Percentiles rank a stretch among this genome's conserved stretches.
Conservation (phyloP, 2,329 filamentous ascomycete species). For the Aspergillus unguis region DNA sequence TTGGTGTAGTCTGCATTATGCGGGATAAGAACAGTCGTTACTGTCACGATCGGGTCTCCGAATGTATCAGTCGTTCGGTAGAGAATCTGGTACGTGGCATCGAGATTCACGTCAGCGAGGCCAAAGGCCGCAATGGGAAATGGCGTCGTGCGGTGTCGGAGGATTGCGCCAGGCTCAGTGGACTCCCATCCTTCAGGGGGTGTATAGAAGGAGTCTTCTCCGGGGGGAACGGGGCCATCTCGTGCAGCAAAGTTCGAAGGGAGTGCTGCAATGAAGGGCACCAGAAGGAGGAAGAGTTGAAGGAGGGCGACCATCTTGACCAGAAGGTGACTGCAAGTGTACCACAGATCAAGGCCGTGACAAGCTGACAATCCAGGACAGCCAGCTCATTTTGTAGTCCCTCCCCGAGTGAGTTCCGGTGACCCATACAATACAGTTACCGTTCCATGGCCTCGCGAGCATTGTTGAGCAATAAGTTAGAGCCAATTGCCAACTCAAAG, state of each 20-base stretch:
- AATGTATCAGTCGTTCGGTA: conserved; percentile 41
- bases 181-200: conserved; percentile 28
- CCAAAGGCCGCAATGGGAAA: conserved; percentile 24
- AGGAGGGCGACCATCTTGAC: conserved; percentile 3
- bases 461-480: too few relatives aligned
- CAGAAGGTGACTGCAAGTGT: too few relatives aligned
- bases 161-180: conserved; percentile 24
- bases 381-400: background rate
- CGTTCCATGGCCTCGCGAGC: too few relatives aligned
- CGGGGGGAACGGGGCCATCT: conserved; percentile 15
- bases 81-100: conserved; percentile 35
- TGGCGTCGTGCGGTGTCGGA: conserved; percentile 24
- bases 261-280: conserved; percentile 3
- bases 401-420: too few relatives aligned
- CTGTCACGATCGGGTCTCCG: conserved; percentile 36
- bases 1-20: conserved; percentile 28
- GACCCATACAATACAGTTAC: too few relatives aligned
- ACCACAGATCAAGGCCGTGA: too few relatives aligned
- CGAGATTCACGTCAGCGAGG: conserved; percentile 22
- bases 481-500: too few relatives aligned
- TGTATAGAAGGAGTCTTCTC: conserved; percentile 29
- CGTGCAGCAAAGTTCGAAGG: background rate
- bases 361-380: background rate
- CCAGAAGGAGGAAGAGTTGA: conserved; percentile 5
- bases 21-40: conserved; percentile 41